Evolutionary conservation across 441 rosid species (phyloP).

Genomic region (Gossypium gossypioides): DNA sequence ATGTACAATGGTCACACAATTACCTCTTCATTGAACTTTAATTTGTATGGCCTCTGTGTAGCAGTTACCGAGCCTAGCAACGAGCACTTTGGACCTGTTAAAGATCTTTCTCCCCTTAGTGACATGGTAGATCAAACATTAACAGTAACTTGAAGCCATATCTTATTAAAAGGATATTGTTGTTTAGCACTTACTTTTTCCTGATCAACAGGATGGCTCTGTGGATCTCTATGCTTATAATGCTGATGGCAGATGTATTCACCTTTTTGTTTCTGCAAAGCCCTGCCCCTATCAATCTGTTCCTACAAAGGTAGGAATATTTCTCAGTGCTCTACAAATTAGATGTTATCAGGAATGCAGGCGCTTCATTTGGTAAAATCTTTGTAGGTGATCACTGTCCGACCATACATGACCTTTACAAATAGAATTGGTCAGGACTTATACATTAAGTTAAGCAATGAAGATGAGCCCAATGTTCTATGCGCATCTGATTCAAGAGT

Average conservation of each 20-base stretch:
- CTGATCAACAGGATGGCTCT: constrained; percentile 78
- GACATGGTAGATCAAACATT: constrained; percentile 57
- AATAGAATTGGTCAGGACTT: constrained; percentile 86
- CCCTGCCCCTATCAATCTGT: constrained; percentile 76
- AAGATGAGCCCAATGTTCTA: constrained; percentile 79
- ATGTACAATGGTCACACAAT: constrained; percentile 76
- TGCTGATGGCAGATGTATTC: constrained; percentile 68
- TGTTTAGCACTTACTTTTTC: constrained; percentile 11
- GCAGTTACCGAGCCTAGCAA: constrained; percentile 46
- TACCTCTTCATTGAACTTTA: constrained; percentile 87
- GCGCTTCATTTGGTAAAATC: constrained; percentile 7
- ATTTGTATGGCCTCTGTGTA: constrained; percentile 56
- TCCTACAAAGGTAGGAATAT: constrained; percentile 72
- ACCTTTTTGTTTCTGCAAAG: constrained; percentile 76
- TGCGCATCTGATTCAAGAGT: constrained; percentile 70
- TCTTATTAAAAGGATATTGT: constrained; percentile 14
- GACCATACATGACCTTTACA: constrained; percentile 94
- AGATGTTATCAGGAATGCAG: neutral
- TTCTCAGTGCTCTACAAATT: constrained; percentile 6
- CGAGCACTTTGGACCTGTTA: constrained; percentile 62
- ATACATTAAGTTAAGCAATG: constrained; percentile 55
- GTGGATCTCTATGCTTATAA: constrained; percentile 68
- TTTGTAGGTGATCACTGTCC: constrained; percentile 71
- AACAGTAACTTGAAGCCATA: constrained; percentile 9
- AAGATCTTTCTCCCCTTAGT: constrained; percentile 83